A percentile compares a stretch with the other conserved stretches of the same genome.
Evolutionary conservation across 495 filamentous ascomycete genomes (phyloP).

Genomic region (Monascus purpureus): DNA sequence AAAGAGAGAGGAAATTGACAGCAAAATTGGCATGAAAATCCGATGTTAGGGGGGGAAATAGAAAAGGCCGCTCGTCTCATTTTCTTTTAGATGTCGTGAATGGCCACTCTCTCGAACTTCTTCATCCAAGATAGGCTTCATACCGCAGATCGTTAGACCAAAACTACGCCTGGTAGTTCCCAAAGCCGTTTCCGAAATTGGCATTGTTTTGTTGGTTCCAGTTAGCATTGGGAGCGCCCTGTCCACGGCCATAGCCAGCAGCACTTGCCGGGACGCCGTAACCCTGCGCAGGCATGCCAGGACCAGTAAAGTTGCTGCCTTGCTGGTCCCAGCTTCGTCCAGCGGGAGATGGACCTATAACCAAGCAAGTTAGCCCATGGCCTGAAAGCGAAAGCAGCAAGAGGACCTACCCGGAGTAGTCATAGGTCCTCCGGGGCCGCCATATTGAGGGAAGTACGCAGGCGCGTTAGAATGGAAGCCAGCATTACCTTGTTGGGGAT

Average conservation of each 20-base stretch:
- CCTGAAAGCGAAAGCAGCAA: conserved; percentile 7
- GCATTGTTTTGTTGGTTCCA: conserved; percentile 50
- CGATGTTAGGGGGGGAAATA: conserved; percentile 6
- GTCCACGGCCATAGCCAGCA: conserved; percentile 72
- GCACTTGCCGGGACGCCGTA: conserved; percentile 52
- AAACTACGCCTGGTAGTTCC: conserved; percentile 37
- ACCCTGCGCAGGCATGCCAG: conserved; percentile 43
- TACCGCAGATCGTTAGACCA: background rate
- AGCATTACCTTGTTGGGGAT: conserved; percentile 47
- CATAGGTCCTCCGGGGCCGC: conserved; percentile 55
- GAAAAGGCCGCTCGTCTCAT: background rate
- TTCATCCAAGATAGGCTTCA: background rate
- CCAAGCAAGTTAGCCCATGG: conserved; percentile 15
- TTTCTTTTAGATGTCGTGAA: background rate
- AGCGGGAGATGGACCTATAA: conserved; percentile 42
- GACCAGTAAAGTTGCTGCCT: conserved; percentile 40
- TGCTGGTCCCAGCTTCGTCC: conserved; percentile 53
- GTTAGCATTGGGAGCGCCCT: conserved; percentile 56
- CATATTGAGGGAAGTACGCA: conserved; percentile 89
- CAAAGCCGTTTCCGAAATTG: conserved; percentile 38
- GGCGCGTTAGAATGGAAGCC: conserved; percentile 57
- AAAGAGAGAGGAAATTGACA: conserved; percentile 5
- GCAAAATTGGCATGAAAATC: conserved; percentile 4
- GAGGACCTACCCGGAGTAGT: conserved; percentile 47
- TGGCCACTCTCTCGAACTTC: no score